Evolutionary conservation across 1,139 yeast species (phyloP).

Genomic region (Suhomyces taliae): DNA sequence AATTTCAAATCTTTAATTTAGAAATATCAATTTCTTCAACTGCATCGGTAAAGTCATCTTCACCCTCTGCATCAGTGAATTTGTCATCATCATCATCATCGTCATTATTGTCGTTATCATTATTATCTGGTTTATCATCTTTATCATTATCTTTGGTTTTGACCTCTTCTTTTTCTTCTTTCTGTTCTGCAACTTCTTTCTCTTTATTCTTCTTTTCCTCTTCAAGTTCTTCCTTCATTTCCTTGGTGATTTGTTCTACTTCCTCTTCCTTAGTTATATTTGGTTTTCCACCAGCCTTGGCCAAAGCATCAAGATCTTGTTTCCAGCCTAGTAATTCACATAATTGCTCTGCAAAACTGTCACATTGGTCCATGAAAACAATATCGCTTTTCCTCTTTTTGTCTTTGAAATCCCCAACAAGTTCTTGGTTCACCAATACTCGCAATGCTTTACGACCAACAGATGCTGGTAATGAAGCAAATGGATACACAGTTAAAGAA

Average conservation of each 20-base stretch:
- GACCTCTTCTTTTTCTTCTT: background rate
- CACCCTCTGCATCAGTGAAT: background rate
- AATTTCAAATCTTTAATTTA: constrained; percentile 5
- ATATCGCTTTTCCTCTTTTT: constrained; percentile 58
- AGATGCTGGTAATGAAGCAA: constrained; percentile 78
- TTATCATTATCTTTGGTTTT: background rate
- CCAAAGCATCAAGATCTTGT: constrained; percentile 43
- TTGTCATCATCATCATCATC: background rate
- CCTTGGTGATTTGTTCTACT: constrained; percentile 4
- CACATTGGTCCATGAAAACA: constrained; percentile 62
- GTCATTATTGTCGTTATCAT: background rate
- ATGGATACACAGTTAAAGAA: constrained; percentile 84
- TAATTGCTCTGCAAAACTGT: constrained; percentile 54
- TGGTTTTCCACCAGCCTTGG: constrained; percentile 13
- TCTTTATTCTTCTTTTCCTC: background rate
- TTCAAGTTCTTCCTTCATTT: background rate
- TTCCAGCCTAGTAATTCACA: constrained; percentile 66
- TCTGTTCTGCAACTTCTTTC: background rate
- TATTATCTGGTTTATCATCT: background rate
- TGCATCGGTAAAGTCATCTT: constrained; percentile 3
- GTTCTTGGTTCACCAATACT: constrained; percentile 69
- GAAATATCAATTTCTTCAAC: constrained; percentile 6
- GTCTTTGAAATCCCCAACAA: constrained; percentile 67
- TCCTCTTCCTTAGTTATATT: constrained; percentile 10
- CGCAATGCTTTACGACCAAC: constrained; percentile 51